Base-by-base conservation (phyloP, 2,329 filamentous ascomycete genomes). In the Nemania serpens region DNA sequence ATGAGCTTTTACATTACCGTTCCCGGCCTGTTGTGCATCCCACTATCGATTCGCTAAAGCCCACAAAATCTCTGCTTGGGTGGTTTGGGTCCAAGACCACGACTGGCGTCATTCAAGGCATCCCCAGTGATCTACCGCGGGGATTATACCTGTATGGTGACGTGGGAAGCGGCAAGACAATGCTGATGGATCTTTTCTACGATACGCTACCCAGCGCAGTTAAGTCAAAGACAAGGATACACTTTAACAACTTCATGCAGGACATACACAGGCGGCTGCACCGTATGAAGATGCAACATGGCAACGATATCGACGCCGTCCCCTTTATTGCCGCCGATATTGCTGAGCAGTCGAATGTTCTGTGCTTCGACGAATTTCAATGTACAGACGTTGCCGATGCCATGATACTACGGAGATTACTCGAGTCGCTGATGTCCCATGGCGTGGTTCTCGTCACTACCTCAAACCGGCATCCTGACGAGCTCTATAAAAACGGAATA, bases 241-340 rank as follows among this genome's bases (percentile, higher is more conserved):
- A 99, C 79, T 99, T 99, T 77, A 93, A 98, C 81, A 97, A 97
- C 75, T 99, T 99, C 81, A 99, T 99, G 95, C 95, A 98, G 76
- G 91, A 96, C 75, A 90, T 98, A 50, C 95, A 99, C 78, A 92
- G 89, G 75, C 85, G 94, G 62, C 80, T 98, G 70, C 95, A 98
- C 79, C 87, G 87, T 73, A 88, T 96, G 77, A 97, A 97, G 80
- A 89, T 95, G 84, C 80, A 88, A 69, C 86, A 96, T 74, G 95
- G 95, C 33, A 93, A 88, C 73, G 93, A 97, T 68, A 84, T 97
- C 41, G 95, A 99, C 75, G 91, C 87, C 0, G 85, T 98, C 46
- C 94, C 94, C 0, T 95, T 96, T 73, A 89, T 98, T 17, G 94
- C 94, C 2, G 95, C 94, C n/a, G 90, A 95, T 72, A 95, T 99